These are phyloP conservation scores for Exsudoporus frostii DNA, from an alignment of 768 basidiomycete species.

Conservation along the genomic window DNA sequence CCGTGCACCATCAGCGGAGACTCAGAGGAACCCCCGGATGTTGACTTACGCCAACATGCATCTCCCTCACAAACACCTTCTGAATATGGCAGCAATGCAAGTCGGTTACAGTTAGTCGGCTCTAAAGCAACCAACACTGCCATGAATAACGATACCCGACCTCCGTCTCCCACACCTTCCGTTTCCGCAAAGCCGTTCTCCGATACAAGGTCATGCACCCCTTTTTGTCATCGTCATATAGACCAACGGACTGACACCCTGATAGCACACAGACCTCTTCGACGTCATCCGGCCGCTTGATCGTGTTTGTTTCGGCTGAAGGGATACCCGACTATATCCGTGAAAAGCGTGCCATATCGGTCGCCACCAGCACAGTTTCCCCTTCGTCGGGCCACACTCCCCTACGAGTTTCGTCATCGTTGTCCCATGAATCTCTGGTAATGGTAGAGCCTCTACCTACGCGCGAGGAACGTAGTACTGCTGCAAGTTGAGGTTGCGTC, in stretches of 20 bases:
- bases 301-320: constrained; percentile 30
- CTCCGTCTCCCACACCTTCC: constrained; percentile 13
- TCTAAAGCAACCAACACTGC: constrained; percentile 2
- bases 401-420: constrained; percentile 20
- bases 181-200: constrained; percentile 10
- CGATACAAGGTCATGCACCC: constrained; percentile 13
- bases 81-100: constrained; percentile 24
- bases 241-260: neutral
- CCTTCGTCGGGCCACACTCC: constrained; percentile 18
- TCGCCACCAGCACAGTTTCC: constrained; percentile 29
- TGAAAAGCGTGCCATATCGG: constrained; percentile 30
- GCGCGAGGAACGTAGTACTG: neutral
- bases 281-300: constrained; percentile 19
- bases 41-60: neutral
- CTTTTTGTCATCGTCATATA: neutral
- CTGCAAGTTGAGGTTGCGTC: too few relatives aligned
- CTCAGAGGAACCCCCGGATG: neutral
- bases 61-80: constrained; percentile 28
- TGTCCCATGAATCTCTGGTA: constrained; percentile 24
- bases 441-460: neutral
- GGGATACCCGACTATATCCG: constrained; percentile 29
- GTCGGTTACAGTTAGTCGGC: neutral
- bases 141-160: constrained; percentile 1
- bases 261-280: constrained; percentile 5
- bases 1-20: neutral